These are phyloP conservation scores for Acacia crassicarpa DNA, from an alignment of 306 rosid genomes.

Conservation along the genomic window DNA sequence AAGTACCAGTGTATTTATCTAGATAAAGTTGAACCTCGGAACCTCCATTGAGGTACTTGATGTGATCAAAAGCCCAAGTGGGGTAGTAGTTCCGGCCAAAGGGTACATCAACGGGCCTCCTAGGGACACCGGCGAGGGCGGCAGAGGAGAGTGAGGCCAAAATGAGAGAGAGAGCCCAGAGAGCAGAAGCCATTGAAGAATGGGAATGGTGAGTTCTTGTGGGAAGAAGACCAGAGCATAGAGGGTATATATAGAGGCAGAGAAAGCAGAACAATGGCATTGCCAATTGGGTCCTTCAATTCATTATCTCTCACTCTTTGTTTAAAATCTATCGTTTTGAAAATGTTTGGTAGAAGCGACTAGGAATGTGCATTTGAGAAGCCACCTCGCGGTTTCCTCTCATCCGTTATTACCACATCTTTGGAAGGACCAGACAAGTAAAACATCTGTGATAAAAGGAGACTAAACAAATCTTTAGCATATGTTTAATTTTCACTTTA, in stretches of 20 bases:
- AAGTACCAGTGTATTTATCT: conserved; percentile 74
- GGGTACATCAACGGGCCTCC: conserved; percentile 55
- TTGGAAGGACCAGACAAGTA: background rate
- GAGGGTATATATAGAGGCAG: conserved; percentile 17
- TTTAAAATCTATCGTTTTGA: too few species aligned
- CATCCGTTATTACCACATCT: background rate
- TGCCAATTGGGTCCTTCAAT: background rate
- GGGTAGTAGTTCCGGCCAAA: conserved; percentile 78
- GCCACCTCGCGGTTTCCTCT: background rate
- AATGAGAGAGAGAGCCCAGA: conserved; percentile 31
- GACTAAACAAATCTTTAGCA: background rate
- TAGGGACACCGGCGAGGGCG: conserved; percentile 41
- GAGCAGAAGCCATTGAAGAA: conserved; percentile 36
- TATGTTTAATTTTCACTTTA: background rate
- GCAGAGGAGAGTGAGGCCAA: conserved; percentile 33
- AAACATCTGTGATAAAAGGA: background rate
- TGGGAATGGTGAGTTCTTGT: background rate
- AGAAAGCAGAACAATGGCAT: background rate
- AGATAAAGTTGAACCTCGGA: conserved; percentile 62
- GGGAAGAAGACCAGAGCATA: background rate
- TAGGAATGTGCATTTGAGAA: background rate
- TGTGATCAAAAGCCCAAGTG: conserved; percentile 85
- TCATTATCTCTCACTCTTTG: background rate
- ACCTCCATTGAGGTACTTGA: conserved; percentile 71
- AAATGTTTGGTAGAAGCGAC: background rate